phyloP scores from a whole-genome alignment of 2,329 filamentous ascomycete species.

The Fusarium gaditjirri region DNA sequence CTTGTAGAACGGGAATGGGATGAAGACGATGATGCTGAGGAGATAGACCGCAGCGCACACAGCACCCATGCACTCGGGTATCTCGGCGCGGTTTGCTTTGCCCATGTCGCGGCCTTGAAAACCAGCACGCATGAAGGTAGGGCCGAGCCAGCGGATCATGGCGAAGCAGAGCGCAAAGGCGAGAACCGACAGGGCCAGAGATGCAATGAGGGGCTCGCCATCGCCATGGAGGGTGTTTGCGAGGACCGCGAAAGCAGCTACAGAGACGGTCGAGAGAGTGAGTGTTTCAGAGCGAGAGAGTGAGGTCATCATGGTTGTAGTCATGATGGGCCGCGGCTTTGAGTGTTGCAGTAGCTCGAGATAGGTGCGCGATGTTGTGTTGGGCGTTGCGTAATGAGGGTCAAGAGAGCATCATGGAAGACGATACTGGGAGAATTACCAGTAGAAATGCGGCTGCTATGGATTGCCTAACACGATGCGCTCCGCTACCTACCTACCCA shows the following conservation, averaged over 20 bases:
- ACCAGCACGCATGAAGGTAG: conserved; percentile 87
- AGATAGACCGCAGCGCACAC: conserved; percentile 94
- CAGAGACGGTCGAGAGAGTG: conserved; percentile 69
- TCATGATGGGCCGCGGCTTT: conserved; percentile 38
- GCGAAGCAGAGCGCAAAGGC: conserved; percentile 85
- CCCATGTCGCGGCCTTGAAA: conserved; percentile 91
- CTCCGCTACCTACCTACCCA: background rate
- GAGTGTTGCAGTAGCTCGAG: conserved; percentile 1
- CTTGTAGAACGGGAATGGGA: conserved; percentile 98
- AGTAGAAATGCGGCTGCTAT: background rate
- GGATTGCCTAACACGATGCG: background rate
- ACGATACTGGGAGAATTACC: background rate
- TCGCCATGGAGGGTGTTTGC: conserved; percentile 84
- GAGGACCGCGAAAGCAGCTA: conserved; percentile 78
- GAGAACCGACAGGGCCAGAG: conserved; percentile 84
- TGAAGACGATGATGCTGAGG: conserved; percentile 87
- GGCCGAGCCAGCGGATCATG: conserved; percentile 92
- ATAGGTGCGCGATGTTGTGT: background rate
- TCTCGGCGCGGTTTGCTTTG: conserved; percentile 74
- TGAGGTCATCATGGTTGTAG: conserved; percentile 44
- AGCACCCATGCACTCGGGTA: conserved; percentile 96
- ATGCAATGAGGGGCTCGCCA: conserved; percentile 89
- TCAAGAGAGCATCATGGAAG: conserved; percentile 31
- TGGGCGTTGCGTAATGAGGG: conserved; percentile 4
- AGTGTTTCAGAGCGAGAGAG: conserved; percentile 66